Conservation (phyloP, 176 grass and related monocot genomes). For the Oryza glaberrima region DNA sequence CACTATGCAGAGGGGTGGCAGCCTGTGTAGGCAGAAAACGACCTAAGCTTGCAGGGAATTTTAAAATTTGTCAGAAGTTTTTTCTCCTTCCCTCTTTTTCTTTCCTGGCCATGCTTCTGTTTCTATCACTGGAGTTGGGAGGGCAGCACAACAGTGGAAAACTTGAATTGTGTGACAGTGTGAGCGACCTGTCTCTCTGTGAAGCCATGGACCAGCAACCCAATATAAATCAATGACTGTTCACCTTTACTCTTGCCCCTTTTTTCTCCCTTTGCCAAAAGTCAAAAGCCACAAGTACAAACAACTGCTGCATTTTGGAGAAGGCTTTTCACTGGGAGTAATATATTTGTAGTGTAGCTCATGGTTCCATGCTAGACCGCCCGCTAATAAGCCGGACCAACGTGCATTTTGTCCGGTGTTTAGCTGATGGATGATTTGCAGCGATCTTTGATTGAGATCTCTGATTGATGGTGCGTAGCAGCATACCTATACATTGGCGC, state of each 20-base stretch:
- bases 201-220: not conserved
- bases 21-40: slow-evolving; percentile 29
- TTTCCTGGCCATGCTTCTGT: not conserved
- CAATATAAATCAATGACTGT: slow-evolving; percentile 3
- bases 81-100: not conserved
- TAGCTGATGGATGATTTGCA: not conserved
- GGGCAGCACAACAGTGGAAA: not conserved
- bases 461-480: not conserved
- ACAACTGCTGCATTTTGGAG: slow-evolving; percentile 5
- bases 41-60: slow-evolving; percentile 24
- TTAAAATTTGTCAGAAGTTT: not conserved
- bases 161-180: not conserved
- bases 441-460: not conserved
- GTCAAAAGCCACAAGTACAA: not conserved
- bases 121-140: not conserved
- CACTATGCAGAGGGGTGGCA: not conserved
- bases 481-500: not conserved
- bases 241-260: no score
- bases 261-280: not conserved
- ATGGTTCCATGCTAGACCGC: not conserved
- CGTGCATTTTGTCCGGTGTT: not conserved
- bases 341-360: not conserved
- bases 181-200: not conserved
- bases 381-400: not conserved
- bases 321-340: not conserved